Evolutionary conservation across 2,329 filamentous ascomycete species (phyloP).

Genomic region (Beauveria scarabaeidicola): DNA sequence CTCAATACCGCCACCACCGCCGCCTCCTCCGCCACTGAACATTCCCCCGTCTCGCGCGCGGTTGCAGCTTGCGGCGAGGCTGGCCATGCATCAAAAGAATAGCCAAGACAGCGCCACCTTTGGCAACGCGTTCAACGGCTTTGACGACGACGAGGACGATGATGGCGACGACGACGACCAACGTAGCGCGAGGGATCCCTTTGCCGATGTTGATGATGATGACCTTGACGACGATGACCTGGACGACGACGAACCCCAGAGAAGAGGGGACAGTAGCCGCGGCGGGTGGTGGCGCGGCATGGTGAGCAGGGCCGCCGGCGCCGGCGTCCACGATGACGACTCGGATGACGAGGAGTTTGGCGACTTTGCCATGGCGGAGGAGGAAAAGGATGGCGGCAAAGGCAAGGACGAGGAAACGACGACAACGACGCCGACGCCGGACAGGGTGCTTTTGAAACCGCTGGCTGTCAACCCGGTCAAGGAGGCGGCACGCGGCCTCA

Average conservation of each 20-base stretch:
- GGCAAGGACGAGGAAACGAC: neutral
- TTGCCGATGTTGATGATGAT: slow-evolving; percentile 47
- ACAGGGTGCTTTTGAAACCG: slow-evolving; percentile 45
- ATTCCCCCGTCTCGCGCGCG: slow-evolving; percentile 80
- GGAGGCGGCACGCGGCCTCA: slow-evolving; percentile 33
- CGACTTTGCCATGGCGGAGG: slow-evolving; percentile 59
- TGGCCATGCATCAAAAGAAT: slow-evolving; percentile 67
- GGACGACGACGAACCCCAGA: slow-evolving; percentile 22
- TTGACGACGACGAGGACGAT: slow-evolving; percentile 51
- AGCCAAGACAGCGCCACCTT: slow-evolving; percentile 38
- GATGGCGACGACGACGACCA: slow-evolving; percentile 26
- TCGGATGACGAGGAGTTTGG: slow-evolving; percentile 57
- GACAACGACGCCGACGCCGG: slow-evolving; percentile 15
- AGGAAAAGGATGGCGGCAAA: slow-evolving; percentile 23
- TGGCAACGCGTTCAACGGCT: slow-evolving; percentile 31
- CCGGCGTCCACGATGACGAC: slow-evolving; percentile 26
- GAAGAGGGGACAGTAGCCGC: slow-evolving; percentile 17
- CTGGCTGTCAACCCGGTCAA: slow-evolving; percentile 44
- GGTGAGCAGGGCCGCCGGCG: slow-evolving; percentile 29
- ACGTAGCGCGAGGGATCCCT: slow-evolving; percentile 25
- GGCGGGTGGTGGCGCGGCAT: slow-evolving; percentile 43
- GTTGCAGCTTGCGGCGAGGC: slow-evolving; percentile 78
- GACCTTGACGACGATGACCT: slow-evolving; percentile 28
- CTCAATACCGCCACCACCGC: slow-evolving; percentile 49
- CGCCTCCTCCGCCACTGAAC: slow-evolving; percentile 72